These are phyloP conservation scores for Xylariaceae sp. DNA, from an alignment of 2,329 filamentous ascomycete genomes.

Conservation along the genomic window DNA sequence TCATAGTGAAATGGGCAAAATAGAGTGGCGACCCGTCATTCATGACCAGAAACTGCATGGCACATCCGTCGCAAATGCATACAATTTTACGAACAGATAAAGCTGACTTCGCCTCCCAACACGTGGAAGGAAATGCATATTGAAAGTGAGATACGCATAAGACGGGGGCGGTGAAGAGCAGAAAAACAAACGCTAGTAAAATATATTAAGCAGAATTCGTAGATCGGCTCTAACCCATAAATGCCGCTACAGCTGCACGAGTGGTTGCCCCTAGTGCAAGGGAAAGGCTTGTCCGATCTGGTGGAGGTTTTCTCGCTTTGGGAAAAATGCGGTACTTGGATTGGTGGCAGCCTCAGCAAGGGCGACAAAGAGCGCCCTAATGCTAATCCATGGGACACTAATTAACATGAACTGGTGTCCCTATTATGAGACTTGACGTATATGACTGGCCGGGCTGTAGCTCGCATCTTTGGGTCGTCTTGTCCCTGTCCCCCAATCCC, in stretches of 20 bases:
- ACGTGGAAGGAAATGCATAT: no score
- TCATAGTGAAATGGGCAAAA: no score
- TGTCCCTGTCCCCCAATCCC: conserved; percentile 96
- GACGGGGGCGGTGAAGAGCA: no score
- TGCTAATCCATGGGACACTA: conserved; percentile 94
- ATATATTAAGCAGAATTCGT: no score
- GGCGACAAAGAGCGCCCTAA: conserved; percentile 90
- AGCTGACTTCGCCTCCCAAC: no score
- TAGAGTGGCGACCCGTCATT: no score
- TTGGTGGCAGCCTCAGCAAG: conserved; percentile 92
- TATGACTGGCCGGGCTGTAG: conserved; percentile 93
- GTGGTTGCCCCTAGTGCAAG: conserved; percentile 79
- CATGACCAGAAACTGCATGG: no score
- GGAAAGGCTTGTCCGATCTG: conserved; percentile 85
- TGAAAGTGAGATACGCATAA: no score
- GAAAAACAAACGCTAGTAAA: conserved; percentile 18
- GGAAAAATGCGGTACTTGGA: conserved; percentile 85
- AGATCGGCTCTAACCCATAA: conserved; percentile 69
- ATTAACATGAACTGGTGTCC: conserved; percentile 89
- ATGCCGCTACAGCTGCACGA: conserved; percentile 67
- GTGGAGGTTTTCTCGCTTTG: conserved; percentile 85
- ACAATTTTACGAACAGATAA: no score
- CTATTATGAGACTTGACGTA: conserved; percentile 84
- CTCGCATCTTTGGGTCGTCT: conserved; percentile 93
- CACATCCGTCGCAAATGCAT: no score